Evolutionary conservation across 257 asterid genomes (phyloP).

Genomic region (Plantago major): DNA sequence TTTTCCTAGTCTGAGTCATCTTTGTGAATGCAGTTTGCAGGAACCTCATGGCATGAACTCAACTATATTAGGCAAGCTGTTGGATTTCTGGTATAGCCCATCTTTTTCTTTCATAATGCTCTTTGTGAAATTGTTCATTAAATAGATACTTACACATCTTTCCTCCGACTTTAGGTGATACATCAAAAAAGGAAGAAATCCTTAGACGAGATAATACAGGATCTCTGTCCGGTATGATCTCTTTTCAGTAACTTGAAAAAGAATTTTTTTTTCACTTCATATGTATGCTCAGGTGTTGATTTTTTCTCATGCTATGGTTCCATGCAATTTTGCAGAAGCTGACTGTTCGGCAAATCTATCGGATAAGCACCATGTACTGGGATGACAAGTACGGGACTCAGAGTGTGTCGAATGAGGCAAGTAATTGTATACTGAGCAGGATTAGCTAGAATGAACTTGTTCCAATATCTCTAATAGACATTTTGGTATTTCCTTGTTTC

Average conservation of each 20-base stretch:
- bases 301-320: constrained; percentile 11
- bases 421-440: constrained; percentile 20
- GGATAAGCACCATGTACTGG: constrained; percentile 99
- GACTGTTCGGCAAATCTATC: constrained; percentile 92
- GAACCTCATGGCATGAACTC: constrained; percentile 97
- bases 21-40: constrained; percentile 69
- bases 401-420: constrained; percentile 91
- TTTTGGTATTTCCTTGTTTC: background rate
- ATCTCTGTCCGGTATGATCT: constrained; percentile 86
- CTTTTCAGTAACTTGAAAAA: constrained; percentile 1
- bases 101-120: constrained; percentile 8
- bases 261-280: background rate
- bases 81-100: constrained; percentile 78
- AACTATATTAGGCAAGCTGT: constrained; percentile 98
- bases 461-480: constrained; percentile 1
- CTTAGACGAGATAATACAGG: constrained; percentile 88
- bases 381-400: constrained; percentile 99
- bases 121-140: constrained; percentile 4
- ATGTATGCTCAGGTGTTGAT: constrained; percentile 7
- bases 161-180: constrained; percentile 58
- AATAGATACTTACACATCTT: constrained; percentile 10
- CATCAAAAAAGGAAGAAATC: constrained; percentile 97
- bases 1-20: constrained; percentile 25
- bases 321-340: constrained; percentile 45
- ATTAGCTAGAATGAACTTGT: constrained; percentile 2